Evolutionary conservation across 805 yeast species (phyloP).

Genomic region (Candida boidinii): DNA sequence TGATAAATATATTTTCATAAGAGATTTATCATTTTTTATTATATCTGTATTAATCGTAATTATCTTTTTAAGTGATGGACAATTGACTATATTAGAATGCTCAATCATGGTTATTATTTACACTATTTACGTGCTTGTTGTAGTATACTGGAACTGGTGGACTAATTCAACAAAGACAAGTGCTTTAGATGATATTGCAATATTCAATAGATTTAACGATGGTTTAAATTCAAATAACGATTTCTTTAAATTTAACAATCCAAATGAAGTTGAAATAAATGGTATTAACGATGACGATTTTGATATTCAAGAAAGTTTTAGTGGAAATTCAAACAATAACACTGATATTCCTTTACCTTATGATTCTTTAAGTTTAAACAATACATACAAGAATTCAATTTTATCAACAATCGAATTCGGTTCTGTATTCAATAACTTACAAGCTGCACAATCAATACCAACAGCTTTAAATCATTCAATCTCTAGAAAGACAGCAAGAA

Average conservation of each 20-base stretch:
- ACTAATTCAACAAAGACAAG: slow-evolving; percentile 8
- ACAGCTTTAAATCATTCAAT: no score
- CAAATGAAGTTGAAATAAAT: not conserved
- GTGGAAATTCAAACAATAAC: no score
- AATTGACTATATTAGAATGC: slow-evolving; percentile 46
- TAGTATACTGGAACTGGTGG: slow-evolving; percentile 33
- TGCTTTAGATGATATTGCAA: slow-evolving; percentile 13
- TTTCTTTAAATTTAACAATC: slow-evolving; percentile 4
- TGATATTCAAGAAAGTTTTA: slow-evolving; percentile 22
- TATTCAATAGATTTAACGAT: slow-evolving; percentile 21
- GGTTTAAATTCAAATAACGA: slow-evolving; percentile 10
- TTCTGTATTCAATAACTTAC: slow-evolving; percentile 5
- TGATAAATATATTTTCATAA: slow-evolving; percentile 35
- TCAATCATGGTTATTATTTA: slow-evolving; percentile 48
- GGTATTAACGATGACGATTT: slow-evolving; percentile 13
- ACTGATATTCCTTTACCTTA: no score
- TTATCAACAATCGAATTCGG: slow-evolving; percentile 10
- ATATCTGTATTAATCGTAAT: slow-evolving; percentile 41
- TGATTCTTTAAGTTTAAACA: no score
- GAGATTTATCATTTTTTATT: slow-evolving; percentile 59
- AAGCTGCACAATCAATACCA: slow-evolving; percentile 3
- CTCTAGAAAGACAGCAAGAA: no score
- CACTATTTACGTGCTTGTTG: slow-evolving; percentile 47
- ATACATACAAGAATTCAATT: slow-evolving; percentile 7
- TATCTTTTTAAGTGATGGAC: slow-evolving; percentile 40